A percentile compares a stretch with the other conserved stretches of the same genome.
Conservation (phyloP, 2,329 filamentous ascomycete species). For the Cladosporium sp. region DNA sequence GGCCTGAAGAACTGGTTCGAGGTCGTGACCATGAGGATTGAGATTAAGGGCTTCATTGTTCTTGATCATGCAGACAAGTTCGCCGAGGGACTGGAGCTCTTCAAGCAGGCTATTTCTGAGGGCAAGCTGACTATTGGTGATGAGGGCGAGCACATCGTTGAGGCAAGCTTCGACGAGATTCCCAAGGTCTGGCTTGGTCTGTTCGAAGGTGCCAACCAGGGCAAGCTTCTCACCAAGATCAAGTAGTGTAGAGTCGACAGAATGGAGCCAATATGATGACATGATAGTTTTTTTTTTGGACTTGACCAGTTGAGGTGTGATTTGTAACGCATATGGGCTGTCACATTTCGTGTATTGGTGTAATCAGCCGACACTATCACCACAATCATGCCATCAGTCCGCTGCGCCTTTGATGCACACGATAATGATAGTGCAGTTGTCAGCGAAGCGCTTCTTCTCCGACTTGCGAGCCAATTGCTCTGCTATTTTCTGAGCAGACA, state of each 20-base stretch:
- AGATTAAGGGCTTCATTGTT: slow-evolving; percentile 20
- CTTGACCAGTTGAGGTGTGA: too few species aligned
- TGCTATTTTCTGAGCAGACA: slow-evolving; percentile 7
- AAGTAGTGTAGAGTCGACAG: not conserved
- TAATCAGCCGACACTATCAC: not conserved
- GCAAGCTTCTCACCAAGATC: slow-evolving; percentile 42
- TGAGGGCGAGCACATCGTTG: slow-evolving; percentile 44
- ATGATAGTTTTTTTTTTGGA: too few species aligned
- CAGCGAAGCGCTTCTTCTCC: slow-evolving; percentile 4
- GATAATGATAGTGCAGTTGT: slow-evolving; percentile 8
- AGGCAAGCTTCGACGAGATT: slow-evolving; percentile 45
- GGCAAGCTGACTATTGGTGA: slow-evolving; percentile 45
- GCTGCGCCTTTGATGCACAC: not conserved
- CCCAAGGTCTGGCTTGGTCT: slow-evolving; percentile 47
- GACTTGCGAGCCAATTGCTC: slow-evolving; percentile 6
- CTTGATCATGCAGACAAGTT: slow-evolving; percentile 25
- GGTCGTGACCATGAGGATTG: slow-evolving; percentile 31
- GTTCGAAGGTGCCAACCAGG: slow-evolving; percentile 45
- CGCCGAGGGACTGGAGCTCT: slow-evolving; percentile 20
- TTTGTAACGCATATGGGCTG: not conserved
- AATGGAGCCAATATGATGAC: too few species aligned
- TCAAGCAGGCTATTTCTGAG: slow-evolving; percentile 35
- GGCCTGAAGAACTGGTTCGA: slow-evolving; percentile 36
- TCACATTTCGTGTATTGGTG: not conserved
- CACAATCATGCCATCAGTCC: not conserved